These are phyloP conservation scores for Komagataella mondaviorum DNA, from an alignment of 805 yeast species.

Conservation along the genomic window DNA sequence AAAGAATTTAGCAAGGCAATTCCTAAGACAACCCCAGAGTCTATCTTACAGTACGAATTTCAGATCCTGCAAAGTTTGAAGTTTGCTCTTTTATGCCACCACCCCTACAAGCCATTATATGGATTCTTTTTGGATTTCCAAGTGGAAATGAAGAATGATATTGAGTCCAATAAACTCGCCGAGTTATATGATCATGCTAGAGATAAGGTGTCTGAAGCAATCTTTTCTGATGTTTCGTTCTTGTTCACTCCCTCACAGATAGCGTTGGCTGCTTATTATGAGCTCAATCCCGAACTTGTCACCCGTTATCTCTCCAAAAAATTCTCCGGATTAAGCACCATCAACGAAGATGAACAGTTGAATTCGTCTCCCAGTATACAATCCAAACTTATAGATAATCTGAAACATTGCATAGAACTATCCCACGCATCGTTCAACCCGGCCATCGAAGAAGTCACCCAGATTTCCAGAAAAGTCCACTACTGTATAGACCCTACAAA, in stretches of 20 bases:
- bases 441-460: conserved; percentile 45
- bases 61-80: conserved; percentile 55
- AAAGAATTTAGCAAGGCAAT: conserved; percentile 64
- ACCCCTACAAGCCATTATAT: conserved; percentile 79
- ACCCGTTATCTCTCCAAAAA: conserved; percentile 56
- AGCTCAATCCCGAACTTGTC: conserved; percentile 48
- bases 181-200: conserved; percentile 60
- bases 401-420: conserved; percentile 33
- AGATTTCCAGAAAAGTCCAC: conserved; percentile 50
- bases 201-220: conserved; percentile 47
- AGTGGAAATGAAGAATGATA: conserved; percentile 26
- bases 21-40: conserved; percentile 49
- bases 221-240: conserved; percentile 65
- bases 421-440: conserved; percentile 31
- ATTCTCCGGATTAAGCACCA: conserved; percentile 17
- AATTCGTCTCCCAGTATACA: not conserved
- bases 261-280: conserved; percentile 74
- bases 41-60: conserved; percentile 72
- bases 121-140: conserved; percentile 93
- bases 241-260: conserved; percentile 90
- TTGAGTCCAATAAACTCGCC: conserved; percentile 48
- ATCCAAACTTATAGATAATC: conserved; percentile 24
- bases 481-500: conserved; percentile 44
- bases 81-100: conserved; percentile 78
- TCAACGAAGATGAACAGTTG: conserved; percentile 2